phyloP scores from a whole-genome alignment of 2,329 filamentous ascomycete species.

The Botrytis elliptica region DNA sequence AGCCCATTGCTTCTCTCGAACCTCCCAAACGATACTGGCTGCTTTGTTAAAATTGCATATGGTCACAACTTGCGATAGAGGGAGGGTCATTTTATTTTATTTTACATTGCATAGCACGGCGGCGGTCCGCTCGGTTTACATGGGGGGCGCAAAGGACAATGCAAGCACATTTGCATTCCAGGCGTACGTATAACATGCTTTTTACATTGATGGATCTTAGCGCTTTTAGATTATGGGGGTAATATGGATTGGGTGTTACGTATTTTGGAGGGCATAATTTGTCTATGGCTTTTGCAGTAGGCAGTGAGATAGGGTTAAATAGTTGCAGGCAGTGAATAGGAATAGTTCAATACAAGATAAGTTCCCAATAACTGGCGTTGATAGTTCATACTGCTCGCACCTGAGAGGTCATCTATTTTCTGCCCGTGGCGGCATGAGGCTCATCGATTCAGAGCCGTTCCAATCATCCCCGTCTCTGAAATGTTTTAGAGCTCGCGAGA shows the following conservation, averaged over 20 bases:
- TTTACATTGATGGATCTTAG: slow-evolving; percentile 13
- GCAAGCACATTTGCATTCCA: slow-evolving; percentile 24
- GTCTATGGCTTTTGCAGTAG: slow-evolving; percentile 11
- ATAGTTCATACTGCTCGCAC: neutral
- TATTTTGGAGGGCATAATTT: slow-evolving; percentile 11
- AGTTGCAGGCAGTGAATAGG: neutral
- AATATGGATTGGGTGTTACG: slow-evolving; percentile 12
- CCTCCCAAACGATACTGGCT: neutral
- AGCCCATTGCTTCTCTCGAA: neutral
- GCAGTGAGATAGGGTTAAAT: slow-evolving; percentile 9
- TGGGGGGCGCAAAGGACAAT: slow-evolving; percentile 30
- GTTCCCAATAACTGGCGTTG: neutral
- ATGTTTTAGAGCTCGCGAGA: neutral
- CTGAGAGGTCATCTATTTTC: neutral
- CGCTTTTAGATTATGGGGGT: slow-evolving; percentile 23
- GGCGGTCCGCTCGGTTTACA: slow-evolving; percentile 24
- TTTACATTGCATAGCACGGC: slow-evolving; percentile 35
- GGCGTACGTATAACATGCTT: slow-evolving; percentile 26
- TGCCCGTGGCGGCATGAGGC: neutral
- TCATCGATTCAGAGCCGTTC: neutral
- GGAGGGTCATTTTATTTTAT: slow-evolving; percentile 24
- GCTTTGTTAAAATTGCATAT: neutral
- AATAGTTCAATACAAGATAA: neutral
- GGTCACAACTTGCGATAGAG: slow-evolving; percentile 9
- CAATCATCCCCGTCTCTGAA: neutral